Evolutionary conservation across 176 grass and related monocot species (phyloP), one percentile per base, ranked within the genome.

Genomic region (Raddia distichophylla): DNA sequence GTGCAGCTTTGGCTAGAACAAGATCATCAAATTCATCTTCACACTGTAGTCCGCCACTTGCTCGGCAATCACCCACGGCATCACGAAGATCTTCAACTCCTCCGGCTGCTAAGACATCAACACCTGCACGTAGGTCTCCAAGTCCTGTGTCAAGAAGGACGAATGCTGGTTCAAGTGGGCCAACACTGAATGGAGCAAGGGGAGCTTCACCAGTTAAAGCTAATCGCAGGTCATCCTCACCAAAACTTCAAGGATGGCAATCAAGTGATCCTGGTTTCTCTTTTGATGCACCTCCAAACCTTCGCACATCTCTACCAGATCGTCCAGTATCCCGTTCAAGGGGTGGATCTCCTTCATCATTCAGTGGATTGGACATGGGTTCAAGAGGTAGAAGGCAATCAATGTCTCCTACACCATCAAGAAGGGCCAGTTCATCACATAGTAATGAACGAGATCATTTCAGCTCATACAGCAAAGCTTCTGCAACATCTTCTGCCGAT

Each of bases 221-320:
- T 65, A 92, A 78, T 67, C 80, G 64, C 40, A 84, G 83, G 57
- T 97, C 91, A 73, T 79, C 91, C 78, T 97, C 94, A 50, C 91
- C 94, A 52, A 92, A 94, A 73, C 75, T 84, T 42, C 86, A 73
- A 75, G 86, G 86, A 43, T 98, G 92, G 92, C 88, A 92, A 71
- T 78, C 90, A 77, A 97, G 73, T 76, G 73, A 85, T 85, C 88
- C 88, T 72, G 86, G 84, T 72, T 98, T 98, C 71, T 76, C 92
- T 76, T 86, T 60, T 52, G 90, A 98, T 79, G 85, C 73, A 42
- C 95, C 92, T 62, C 89, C 86, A 27, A 98, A 98, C 77, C 91
- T 98, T 82, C 90, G 81, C 40, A 98, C 94, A 67, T 94, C 94
- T 87, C 73, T 92, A 76, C 82, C 91, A 74, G 91, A 94, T 76